These are phyloP conservation scores for Talaromyces stipitatus DNA, from an alignment of 495 filamentous ascomycete species.

Conservation along the genomic window DNA sequence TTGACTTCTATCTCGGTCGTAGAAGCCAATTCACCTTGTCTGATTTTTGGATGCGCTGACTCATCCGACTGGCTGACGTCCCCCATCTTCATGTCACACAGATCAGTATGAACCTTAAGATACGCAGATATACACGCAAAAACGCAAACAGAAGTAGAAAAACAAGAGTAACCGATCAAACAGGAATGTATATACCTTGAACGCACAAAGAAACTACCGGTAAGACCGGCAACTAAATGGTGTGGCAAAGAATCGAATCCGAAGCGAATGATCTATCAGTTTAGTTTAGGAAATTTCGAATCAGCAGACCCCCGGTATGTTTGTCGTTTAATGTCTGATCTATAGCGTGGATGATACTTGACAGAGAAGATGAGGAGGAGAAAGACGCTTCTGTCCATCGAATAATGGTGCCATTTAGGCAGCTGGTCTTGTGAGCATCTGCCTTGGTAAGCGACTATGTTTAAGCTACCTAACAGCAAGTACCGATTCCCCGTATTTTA, in stretches of 20 bases:
- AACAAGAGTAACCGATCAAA: not conserved
- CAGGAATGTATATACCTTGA: not conserved
- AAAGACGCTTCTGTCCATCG: not conserved
- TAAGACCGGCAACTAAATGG: not conserved
- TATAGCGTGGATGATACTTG: not conserved
- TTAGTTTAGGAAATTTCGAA: not conserved
- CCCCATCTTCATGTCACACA: not conserved
- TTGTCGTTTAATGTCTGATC: not conserved
- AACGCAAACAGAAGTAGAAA: not conserved
- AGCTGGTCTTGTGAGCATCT: conserved; percentile 1
- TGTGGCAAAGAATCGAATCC: not conserved
- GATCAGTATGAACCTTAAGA: not conserved
- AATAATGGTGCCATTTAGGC: not conserved
- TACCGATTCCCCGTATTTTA: not conserved
- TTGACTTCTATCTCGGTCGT: not conserved
- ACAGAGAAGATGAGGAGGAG: not conserved
- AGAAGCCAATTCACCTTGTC: not conserved
- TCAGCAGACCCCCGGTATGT: not conserved
- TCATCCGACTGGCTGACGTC: not conserved
- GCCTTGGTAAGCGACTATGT: too few relatives aligned
- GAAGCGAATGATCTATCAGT: not conserved
- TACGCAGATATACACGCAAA: not conserved
- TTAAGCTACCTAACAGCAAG: not conserved
- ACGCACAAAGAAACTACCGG: not conserved
- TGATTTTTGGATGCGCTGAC: not conserved